These are phyloP conservation scores for Epichloe bromicola DNA, from an alignment of 2,329 filamentous ascomycete genomes.

Conservation along the genomic window DNA sequence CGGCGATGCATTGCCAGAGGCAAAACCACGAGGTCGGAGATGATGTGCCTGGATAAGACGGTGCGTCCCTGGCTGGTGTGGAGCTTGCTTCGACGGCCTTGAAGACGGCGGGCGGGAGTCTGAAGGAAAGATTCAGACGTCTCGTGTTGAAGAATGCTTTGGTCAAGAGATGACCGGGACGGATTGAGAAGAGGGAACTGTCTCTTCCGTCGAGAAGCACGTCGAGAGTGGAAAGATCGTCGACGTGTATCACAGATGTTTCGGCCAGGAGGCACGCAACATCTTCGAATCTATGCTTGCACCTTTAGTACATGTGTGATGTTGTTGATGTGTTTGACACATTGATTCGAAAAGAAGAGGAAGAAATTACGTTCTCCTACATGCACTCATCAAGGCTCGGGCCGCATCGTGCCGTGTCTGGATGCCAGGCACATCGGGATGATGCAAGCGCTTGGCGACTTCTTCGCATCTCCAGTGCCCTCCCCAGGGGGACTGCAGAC, in stretches of 20 bases:
- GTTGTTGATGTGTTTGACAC: background rate
- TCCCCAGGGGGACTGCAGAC: slow-evolving; percentile 4
- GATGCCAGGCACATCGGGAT: background rate
- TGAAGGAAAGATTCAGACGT: slow-evolving; percentile 1
- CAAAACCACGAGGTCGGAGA: background rate
- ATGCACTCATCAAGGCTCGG: slow-evolving; percentile 3
- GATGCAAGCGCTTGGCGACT: slow-evolving; percentile 2
- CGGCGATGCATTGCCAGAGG: slow-evolving; percentile 1
- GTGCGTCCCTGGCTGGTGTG: background rate
- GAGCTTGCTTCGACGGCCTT: background rate
- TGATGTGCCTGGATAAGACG: background rate
- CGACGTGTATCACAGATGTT: background rate
- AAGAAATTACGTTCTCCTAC: slow-evolving; percentile 2
- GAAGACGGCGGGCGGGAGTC: background rate
- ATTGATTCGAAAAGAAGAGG: too few species aligned
- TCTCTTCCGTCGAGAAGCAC: background rate
- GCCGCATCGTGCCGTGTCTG: background rate
- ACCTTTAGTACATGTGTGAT: background rate
- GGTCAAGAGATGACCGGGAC: background rate
- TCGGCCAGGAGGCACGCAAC: slow-evolving; percentile 2
- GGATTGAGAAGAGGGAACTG: background rate
- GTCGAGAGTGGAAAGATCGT: slow-evolving; percentile 2
- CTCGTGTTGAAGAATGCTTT: background rate
- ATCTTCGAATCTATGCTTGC: slow-evolving; percentile 1
- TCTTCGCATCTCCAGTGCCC: slow-evolving; percentile 7